Evolutionary conservation across 1,139 yeast species (phyloP).

Genomic region (Geotrichum australiense): DNA sequence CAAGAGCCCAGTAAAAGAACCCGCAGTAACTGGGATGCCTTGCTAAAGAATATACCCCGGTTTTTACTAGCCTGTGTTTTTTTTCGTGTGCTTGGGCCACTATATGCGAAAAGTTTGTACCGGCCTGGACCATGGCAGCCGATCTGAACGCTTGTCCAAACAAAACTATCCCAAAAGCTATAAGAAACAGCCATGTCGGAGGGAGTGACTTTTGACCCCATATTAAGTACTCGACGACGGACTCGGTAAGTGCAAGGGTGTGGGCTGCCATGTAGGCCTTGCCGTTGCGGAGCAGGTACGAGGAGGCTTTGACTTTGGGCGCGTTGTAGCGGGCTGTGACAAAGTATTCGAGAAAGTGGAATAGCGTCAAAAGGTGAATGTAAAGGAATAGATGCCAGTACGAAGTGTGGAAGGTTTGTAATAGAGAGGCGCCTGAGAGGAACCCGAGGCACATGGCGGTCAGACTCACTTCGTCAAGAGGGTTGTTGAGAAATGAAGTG

Average conservation of each 20-base stretch:
- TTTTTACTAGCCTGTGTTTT: conserved; percentile 60
- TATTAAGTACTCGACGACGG: conserved; percentile 28
- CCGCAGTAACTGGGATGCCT: conserved; percentile 94
- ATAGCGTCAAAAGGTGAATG: conserved; percentile 46
- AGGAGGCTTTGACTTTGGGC: conserved; percentile 58
- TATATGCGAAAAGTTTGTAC: conserved; percentile 78
- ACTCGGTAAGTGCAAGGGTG: conserved; percentile 44
- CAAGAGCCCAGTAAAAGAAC: conserved; percentile 89
- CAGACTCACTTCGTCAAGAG: conserved; percentile 18
- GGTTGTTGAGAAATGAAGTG: conserved; percentile 7
- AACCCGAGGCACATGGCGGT: conserved; percentile 18
- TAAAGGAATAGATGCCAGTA: conserved; percentile 41
- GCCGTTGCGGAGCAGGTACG: conserved; percentile 73
- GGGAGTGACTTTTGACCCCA: conserved; percentile 9
- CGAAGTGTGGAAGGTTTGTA: conserved; percentile 3
- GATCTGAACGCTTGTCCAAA: conserved; percentile 66
- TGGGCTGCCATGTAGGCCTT: conserved; percentile 61
- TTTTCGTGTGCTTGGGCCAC: conserved; percentile 48
- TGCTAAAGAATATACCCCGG: conserved; percentile 58
- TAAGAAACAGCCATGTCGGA: background rate
- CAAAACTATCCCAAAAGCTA: conserved; percentile 44
- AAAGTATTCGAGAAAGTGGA: conserved; percentile 77
- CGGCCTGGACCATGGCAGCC: conserved; percentile 81
- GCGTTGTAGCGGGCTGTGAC: conserved; percentile 71
- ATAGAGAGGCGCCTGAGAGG: conserved; percentile 14